These are phyloP conservation scores for Cydonia oblonga DNA, from an alignment of 331 rosid genomes.

Conservation along the genomic window DNA sequence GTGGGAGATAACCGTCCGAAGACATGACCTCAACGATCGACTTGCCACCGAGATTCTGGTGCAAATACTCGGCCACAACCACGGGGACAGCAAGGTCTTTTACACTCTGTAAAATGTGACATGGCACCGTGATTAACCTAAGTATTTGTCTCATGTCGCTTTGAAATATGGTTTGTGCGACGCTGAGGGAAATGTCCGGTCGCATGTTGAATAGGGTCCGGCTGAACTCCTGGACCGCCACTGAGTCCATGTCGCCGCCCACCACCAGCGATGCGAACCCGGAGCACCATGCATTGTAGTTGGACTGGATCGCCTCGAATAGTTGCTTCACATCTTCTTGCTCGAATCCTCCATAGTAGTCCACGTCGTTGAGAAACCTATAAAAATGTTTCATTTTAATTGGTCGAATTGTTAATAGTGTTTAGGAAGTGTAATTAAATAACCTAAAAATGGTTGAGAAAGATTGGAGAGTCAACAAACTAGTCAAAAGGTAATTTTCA, in stretches of 20 bases:
- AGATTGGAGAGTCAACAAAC: background rate
- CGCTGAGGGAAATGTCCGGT: constrained; percentile 66
- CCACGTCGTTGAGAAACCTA: constrained; percentile 65
- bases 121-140: constrained; percentile 40
- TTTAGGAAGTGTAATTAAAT: background rate
- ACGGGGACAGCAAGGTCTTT: constrained; percentile 81
- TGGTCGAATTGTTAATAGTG: background rate
- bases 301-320: constrained; percentile 55
- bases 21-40: constrained; percentile 70
- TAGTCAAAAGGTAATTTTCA: background rate
- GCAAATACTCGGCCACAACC: constrained; percentile 57
- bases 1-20: constrained; percentile 70
- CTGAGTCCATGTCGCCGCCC: constrained; percentile 81
- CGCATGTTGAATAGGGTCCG: constrained; percentile 82
- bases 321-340: constrained; percentile 60
- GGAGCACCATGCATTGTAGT: constrained; percentile 76
- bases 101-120: constrained; percentile 66
- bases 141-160: constrained; percentile 64
- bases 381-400: background rate
- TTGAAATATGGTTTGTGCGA: constrained; percentile 50
- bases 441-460: background rate
- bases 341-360: constrained; percentile 76
- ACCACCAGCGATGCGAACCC: constrained; percentile 77
- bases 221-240: constrained; percentile 76
- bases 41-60: constrained; percentile 39